Evolutionary conservation across 176 grass and related monocot species (phyloP).

Genomic region (Calamus simplicifolius): DNA sequence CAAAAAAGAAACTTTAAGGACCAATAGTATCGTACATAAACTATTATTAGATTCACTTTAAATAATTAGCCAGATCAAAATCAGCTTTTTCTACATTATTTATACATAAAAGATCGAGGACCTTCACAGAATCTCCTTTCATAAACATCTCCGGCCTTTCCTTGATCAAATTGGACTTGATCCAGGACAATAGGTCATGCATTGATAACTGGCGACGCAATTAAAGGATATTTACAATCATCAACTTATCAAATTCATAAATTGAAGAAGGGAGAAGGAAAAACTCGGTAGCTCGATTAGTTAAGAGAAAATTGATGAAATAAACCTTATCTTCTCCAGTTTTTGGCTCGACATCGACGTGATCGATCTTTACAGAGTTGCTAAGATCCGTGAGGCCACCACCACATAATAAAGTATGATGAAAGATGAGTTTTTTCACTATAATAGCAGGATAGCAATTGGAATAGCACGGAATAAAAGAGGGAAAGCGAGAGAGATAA

Average conservation of each 20-base stretch:
- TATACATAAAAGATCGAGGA: too few species aligned
- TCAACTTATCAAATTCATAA: not conserved
- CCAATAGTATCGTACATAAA: too few species aligned
- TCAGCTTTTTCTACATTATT: too few species aligned
- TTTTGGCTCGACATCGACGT: constrained; percentile 47
- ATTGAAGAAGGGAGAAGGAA: not conserved
- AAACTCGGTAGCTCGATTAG: not conserved
- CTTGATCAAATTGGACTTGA: constrained; percentile 88
- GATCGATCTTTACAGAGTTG: constrained; percentile 65
- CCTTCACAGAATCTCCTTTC: too few species aligned
- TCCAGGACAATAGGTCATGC: constrained; percentile 54
- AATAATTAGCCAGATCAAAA: too few species aligned
- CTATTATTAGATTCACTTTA: too few species aligned
- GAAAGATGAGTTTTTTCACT: not conserved
- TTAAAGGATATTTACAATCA: not conserved
- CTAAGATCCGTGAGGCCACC: constrained; percentile 83
- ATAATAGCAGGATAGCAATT: not conserved
- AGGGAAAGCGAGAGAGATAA: constrained; percentile 2
- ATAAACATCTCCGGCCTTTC: constrained; percentile 75
- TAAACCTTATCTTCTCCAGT: constrained; percentile 36
- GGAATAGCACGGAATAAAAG: not conserved
- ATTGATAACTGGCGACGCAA: constrained; percentile 30
- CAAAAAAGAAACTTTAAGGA: too few species aligned
- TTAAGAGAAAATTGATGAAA: not conserved
- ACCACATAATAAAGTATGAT: constrained; percentile 28